A percentile compares a stretch with the other conserved stretches of the same genome.
Evolutionary conservation across 345 rosid species (phyloP).

Genomic region (Eucalyptus melliodora): DNA sequence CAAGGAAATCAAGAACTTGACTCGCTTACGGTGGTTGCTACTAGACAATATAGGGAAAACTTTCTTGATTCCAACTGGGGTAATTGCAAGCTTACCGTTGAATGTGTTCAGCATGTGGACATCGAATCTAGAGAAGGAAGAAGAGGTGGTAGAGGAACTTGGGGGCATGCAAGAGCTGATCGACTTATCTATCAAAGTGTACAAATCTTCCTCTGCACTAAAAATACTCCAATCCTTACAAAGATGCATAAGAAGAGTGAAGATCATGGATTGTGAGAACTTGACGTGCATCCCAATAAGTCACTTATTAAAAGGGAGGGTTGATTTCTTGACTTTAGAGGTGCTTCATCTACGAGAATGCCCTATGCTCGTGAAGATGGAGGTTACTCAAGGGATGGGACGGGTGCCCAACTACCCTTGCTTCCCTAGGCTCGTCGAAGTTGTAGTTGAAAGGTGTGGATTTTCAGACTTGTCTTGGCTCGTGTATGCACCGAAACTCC

Average conservation of each 20-base stretch:
- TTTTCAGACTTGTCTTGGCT: not conserved
- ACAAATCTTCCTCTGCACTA: not conserved
- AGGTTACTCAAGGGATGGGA: not conserved
- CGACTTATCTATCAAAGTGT: rapidly evolving
- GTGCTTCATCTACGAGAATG: rapidly evolving
- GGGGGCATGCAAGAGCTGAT: not conserved
- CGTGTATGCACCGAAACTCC: rapidly evolving
- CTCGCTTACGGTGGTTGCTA: not conserved
- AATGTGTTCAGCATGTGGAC: rapidly evolving
- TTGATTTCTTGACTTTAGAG: not conserved
- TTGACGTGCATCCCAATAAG: not conserved
- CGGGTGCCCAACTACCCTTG: not conserved
- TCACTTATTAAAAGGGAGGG: too few species aligned
- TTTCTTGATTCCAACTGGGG: rapidly evolving
- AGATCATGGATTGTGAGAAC: rapidly evolving
- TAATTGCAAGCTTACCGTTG: not conserved
- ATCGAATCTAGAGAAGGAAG: rapidly evolving
- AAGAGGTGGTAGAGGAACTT: not conserved
- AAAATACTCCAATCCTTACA: not conserved
- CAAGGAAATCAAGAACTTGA: not conserved
- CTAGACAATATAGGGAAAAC: rapidly evolving
- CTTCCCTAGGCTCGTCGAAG: not conserved
- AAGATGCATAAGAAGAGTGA: not conserved
- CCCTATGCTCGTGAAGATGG: rapidly evolving
- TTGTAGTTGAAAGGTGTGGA: rapidly evolving